Evolutionary conservation across 306 rosid species (phyloP), one percentile per base, ranked within the genome.

Genomic region (Dalbergia cultrata): DNA sequence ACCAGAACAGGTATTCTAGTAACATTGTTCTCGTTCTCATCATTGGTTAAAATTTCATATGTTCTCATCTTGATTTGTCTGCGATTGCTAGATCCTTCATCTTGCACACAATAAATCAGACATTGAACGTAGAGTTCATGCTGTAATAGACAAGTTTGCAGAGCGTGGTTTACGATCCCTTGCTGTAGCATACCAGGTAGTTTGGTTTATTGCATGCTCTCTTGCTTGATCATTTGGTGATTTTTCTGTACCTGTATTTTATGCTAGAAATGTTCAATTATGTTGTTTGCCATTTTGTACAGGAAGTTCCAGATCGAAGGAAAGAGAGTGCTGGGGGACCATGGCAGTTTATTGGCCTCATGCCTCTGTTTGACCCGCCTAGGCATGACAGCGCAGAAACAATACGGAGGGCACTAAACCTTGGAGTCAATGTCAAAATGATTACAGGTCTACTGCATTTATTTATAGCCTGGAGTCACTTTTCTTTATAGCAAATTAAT

Each of bases 361-460:
- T 95, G 96, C 97, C 99, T 54, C 97, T 95, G 66, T 95, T 95
- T 77, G 99, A 95, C 78, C 99, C 99, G 67, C 99, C 99, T 54
- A 91, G 99, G 85, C 99, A 95, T 81, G 99, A 95, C 60, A 95
- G 99, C 86, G 99, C 99, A 9, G 99, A 95, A 89, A 95, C 99
- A 19, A 95, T 95, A 44, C 80, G 97, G 79, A 93, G 98, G 90
- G 99, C 99, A 21, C 88, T 95, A 59, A 90, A 95, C 83, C 98
- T 95, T 68, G 99, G 99, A 84, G 99, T 95, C n/a, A 95, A 89
- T 83, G 99, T 95, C 81, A 95, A 95, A 85, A 95, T 95, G 99
- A 95, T 95, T 69, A 95, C 99, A 76, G 98, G 99, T 95, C 68
- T 52, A 17, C 65, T 66, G 16, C 67, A 76, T 78, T 21, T 37